Evolutionary conservation across 805 yeast genomes (phyloP).

Genomic region (Ogataea henricii): DNA sequence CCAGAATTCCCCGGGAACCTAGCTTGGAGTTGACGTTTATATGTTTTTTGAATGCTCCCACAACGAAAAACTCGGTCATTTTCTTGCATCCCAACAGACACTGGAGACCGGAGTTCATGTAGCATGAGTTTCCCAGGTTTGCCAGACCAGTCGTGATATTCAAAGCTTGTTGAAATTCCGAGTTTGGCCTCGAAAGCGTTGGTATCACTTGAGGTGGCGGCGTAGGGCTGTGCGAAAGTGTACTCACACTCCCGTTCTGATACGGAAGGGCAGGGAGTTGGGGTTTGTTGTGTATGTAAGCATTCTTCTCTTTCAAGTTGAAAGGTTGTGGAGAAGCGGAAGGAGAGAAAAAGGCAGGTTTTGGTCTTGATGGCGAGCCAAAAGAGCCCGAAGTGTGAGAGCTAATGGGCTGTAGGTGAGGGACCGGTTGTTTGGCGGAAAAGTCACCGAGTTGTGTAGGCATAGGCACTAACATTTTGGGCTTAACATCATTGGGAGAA

Average conservation of each 20-base stretch:
- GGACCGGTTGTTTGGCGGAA: background rate
- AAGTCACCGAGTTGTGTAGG: conserved; percentile 8
- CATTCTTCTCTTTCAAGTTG: conserved; percentile 10
- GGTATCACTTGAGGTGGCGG: conserved; percentile 11
- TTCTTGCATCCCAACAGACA: conserved; percentile 76
- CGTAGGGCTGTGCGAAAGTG: conserved; percentile 8
- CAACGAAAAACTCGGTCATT: conserved; percentile 61
- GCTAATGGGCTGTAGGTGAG: background rate
- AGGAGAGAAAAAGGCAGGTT: conserved; percentile 24
- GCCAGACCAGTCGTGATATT: conserved; percentile 67
- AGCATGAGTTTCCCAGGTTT: conserved; percentile 89
- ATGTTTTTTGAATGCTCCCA: conserved; percentile 60
- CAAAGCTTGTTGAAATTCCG: conserved; percentile 26
- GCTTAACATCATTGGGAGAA: background rate
- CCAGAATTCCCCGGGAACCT: conserved; percentile 81
- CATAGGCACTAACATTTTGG: background rate
- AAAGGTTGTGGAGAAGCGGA: conserved; percentile 13
- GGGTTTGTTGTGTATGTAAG: conserved; percentile 11
- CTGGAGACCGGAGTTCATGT: conserved; percentile 89
- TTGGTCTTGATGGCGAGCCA: conserved; percentile 23
- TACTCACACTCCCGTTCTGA: background rate
- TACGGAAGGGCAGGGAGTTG: conserved; percentile 13
- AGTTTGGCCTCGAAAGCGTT: conserved; percentile 5
- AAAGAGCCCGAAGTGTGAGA: conserved; percentile 5
- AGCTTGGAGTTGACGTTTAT: conserved; percentile 71